These are phyloP conservation scores for Akanthomyces lecanii DNA, from an alignment of 2,329 filamentous ascomycete genomes.

Conservation along the genomic window DNA sequence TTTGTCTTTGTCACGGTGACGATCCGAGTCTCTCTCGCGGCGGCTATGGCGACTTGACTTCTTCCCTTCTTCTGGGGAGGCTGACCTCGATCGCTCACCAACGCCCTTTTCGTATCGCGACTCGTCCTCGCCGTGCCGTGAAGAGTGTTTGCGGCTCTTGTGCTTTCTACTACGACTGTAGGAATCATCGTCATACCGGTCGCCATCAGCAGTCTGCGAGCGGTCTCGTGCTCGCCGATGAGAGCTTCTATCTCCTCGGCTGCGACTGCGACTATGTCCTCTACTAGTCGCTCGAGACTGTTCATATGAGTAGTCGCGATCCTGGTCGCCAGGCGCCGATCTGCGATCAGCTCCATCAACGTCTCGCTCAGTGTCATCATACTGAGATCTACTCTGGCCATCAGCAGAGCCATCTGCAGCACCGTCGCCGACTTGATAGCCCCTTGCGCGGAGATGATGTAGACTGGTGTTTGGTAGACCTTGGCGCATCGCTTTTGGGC, in stretches of 20 bases:
- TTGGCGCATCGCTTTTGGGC: constrained; percentile 91
- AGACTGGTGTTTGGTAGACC: constrained; percentile 79
- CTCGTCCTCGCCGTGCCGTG: constrained; percentile 45
- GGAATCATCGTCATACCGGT: constrained; percentile 42
- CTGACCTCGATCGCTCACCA: constrained; percentile 58
- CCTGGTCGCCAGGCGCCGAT: constrained; percentile 20
- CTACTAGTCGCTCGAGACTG: constrained; percentile 32
- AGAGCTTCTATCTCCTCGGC: constrained; percentile 41
- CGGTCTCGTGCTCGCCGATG: constrained; percentile 51
- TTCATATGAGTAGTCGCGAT: constrained; percentile 30
- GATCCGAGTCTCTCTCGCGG: constrained; percentile 47
- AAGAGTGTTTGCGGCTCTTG: constrained; percentile 37
- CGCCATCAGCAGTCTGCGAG: constrained; percentile 47
- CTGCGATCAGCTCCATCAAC: constrained; percentile 12
- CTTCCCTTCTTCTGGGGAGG: constrained; percentile 57
- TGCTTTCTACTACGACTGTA: constrained; percentile 48
- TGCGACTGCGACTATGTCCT: constrained; percentile 25
- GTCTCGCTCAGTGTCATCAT: constrained; percentile 20
- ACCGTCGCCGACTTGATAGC: constrained; percentile 40
- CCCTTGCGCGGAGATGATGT: constrained; percentile 56
- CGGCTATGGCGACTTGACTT: constrained; percentile 58
- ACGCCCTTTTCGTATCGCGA: constrained; percentile 36
- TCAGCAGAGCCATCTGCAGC: constrained; percentile 4
- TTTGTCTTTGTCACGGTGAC: constrained; percentile 43
- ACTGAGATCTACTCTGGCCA: constrained; percentile 17